Conservation (phyloP, 495 filamentous ascomycete species). For the Penicillium lagena region DNA sequence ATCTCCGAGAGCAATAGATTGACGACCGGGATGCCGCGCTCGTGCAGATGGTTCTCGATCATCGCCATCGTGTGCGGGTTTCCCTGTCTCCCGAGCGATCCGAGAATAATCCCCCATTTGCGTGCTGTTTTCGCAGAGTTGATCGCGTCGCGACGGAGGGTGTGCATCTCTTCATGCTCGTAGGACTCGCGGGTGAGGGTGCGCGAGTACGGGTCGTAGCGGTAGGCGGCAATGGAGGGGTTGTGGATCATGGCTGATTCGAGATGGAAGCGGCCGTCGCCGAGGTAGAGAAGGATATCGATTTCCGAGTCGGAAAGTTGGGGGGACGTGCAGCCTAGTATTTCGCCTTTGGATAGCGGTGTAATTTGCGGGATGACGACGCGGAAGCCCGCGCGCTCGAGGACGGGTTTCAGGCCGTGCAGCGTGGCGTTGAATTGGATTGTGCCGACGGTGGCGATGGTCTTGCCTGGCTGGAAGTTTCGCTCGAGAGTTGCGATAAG, state of each 20-base stretch:
- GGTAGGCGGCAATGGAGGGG: conserved; percentile 79
- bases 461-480: conserved; percentile 79
- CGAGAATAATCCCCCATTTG: conserved; percentile 94
- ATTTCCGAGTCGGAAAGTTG: conserved; percentile 51
- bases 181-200: conserved; percentile 87
- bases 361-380: conserved; percentile 86
- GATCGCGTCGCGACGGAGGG: conserved; percentile 72
- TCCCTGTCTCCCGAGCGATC: conserved; percentile 85
- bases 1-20: conserved; percentile 87
- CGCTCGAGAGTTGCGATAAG: conserved; percentile 80
- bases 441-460: conserved; percentile 87
- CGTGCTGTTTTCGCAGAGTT: conserved; percentile 60
- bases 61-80: conserved; percentile 88
- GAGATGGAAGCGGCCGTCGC: conserved; percentile 94
- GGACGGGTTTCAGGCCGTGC: conserved; percentile 65
- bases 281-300: conserved; percentile 85
- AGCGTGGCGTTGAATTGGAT: conserved; percentile 99
- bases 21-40: conserved; percentile 66
- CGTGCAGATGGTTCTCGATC: conserved; percentile 68
- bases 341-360: conserved; percentile 90
- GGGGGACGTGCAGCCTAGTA: conserved; percentile 91
- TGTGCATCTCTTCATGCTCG: conserved; percentile 82
- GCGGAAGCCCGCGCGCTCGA: conserved; percentile 76
- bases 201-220: conserved; percentile 94
- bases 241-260: conserved; percentile 99